Evolutionary conservation across 441 rosid species (phyloP).

Genomic region (Populus trichocarpa): DNA sequence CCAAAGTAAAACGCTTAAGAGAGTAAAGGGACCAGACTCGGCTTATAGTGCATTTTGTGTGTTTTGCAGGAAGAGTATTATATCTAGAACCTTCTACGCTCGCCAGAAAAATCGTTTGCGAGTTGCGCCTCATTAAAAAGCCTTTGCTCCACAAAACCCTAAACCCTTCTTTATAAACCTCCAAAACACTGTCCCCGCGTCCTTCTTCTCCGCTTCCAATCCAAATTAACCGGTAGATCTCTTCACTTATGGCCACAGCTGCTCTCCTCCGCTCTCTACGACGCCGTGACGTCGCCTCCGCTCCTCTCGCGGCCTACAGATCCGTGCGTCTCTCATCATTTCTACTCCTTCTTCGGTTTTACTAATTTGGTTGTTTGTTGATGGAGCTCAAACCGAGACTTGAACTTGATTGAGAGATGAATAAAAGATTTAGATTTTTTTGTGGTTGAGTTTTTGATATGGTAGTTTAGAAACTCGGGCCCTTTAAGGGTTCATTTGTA

Average conservation of each 20-base stretch:
- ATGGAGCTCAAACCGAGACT: neutral
- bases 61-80: neutral
- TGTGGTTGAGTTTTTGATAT: neutral
- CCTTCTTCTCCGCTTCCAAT: neutral
- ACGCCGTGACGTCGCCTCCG: constrained; percentile 64
- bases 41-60: neutral
- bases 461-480: neutral
- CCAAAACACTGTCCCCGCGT: neutral
- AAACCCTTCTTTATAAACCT: constrained; percentile 31
- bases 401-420: neutral
- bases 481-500: neutral
- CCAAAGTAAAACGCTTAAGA: neutral
- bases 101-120: constrained; percentile 19
- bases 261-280: constrained; percentile 68
- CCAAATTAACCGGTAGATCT: neutral
- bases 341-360: neutral
- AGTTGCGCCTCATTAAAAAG: neutral
- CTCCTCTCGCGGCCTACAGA: constrained; percentile 61
- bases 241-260: constrained; percentile 53
- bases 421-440: neutral
- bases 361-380: neutral
- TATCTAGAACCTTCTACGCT: constrained; percentile 35
- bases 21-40: neutral
- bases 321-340: constrained; percentile 36
- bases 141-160: constrained; percentile 36